Percentiles rank a stretch among this genome's conserved stretches.
Evolutionary conservation across 352 stramenopile genomes (phyloP).

Genomic region (Phytopythium oedochilum): DNA sequence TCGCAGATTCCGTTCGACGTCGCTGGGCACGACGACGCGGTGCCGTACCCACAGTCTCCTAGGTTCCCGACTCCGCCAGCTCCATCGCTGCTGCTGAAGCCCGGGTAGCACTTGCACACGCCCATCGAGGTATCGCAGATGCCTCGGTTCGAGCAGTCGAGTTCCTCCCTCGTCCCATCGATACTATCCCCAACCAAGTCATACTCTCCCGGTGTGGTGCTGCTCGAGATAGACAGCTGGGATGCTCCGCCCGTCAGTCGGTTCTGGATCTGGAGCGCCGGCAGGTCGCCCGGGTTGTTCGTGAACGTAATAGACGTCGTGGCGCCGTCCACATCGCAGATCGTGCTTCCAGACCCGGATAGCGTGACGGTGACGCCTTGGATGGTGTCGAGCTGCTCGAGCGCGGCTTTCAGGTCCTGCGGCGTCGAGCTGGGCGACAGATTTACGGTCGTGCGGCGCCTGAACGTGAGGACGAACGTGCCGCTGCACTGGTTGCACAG

Average conservation of each 20-base stretch:
- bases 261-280: constrained; percentile 41
- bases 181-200: constrained; percentile 4
- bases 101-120: constrained; percentile 59
- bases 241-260: constrained; percentile 22
- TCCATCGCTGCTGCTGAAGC: constrained; percentile 60
- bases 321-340: constrained; percentile 30
- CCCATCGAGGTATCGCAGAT: constrained; percentile 52
- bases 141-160: constrained; percentile 85
- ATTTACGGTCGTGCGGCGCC: constrained; percentile 44
- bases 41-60: constrained; percentile 45
- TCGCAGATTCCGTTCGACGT: constrained; percentile 34
- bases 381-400: constrained; percentile 61
- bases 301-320: constrained; percentile 70
- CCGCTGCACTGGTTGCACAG: constrained; percentile 47
- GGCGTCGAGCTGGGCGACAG: constrained; percentile 30
- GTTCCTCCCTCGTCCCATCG: constrained; percentile 44
- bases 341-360: constrained; percentile 8
- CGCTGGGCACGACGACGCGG: constrained; percentile 28
- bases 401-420: constrained; percentile 29
- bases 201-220: constrained; percentile 4
- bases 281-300: constrained; percentile 55
- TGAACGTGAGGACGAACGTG: constrained; percentile 60
- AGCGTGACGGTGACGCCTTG: constrained; percentile 35
- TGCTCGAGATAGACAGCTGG: constrained; percentile 4
- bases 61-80: constrained; percentile 23